A percentile compares a stretch with the other conserved stretches of the same genome.
phyloP scores from a whole-genome alignment of 495 filamentous ascomycete species.

The Lentithecium fluviatile region DNA sequence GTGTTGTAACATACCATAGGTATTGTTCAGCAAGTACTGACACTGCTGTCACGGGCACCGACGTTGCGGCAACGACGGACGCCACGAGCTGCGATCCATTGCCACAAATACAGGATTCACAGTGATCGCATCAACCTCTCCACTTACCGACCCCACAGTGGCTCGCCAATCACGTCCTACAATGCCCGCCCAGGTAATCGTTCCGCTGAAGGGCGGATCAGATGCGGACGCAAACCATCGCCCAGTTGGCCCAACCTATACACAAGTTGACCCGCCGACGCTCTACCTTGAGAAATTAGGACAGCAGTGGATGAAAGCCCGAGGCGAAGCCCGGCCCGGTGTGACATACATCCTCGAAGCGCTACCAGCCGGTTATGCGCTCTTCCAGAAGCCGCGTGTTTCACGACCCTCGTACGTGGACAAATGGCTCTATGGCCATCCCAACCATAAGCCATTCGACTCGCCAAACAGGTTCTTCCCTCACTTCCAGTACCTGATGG shows the following conservation, averaged over 20 bases:
- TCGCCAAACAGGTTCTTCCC: constrained; percentile 56
- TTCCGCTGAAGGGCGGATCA: constrained; percentile 36
- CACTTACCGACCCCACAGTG: background rate
- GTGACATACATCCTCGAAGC: constrained; percentile 52
- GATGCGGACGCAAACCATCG: constrained; percentile 43
- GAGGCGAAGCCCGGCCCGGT: constrained; percentile 32
- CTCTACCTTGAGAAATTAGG: constrained; percentile 41
- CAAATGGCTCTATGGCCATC: constrained; percentile 57
- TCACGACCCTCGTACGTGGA: constrained; percentile 50
- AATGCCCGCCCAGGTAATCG: constrained; percentile 21
- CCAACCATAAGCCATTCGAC: constrained; percentile 50
- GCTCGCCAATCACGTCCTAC: constrained; percentile 1
- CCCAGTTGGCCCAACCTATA: constrained; percentile 26
- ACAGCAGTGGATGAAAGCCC: constrained; percentile 35
- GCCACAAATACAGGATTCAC: too few species aligned
- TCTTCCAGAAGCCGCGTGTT: constrained; percentile 49
- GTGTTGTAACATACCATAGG: too few species aligned
- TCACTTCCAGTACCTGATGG: constrained; percentile 60
- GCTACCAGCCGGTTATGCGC: constrained; percentile 56
- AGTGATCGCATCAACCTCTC: too few species aligned
- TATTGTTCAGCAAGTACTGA: too few species aligned
- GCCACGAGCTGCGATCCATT: too few species aligned
- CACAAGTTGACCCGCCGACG: constrained; percentile 31
- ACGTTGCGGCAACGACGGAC: too few species aligned
- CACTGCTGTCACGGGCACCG: too few species aligned